Evolutionary conservation across 2,329 filamentous ascomycete species (phyloP).

Genomic region (Hypoxylon sp.): DNA sequence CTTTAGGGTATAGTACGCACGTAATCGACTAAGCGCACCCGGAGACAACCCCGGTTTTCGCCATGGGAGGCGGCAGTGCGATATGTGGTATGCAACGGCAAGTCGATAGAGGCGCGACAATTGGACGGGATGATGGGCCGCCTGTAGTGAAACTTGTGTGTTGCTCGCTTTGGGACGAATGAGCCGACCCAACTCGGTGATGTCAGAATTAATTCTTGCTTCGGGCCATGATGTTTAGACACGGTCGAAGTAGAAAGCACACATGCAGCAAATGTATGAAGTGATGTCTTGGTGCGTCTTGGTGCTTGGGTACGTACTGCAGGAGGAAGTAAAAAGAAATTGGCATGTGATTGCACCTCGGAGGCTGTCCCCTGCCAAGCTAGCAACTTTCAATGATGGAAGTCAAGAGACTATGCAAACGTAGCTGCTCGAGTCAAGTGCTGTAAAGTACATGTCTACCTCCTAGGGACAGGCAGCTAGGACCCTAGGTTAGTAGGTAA

Average conservation of each 20-base stretch:
- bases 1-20: conserved; percentile 32
- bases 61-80: conserved; percentile 21
- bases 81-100: conserved; percentile 11
- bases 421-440: conserved; percentile 37
- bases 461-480: neutral
- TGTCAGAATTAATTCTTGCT: conserved; percentile 33
- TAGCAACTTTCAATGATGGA: conserved; percentile 31
- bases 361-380: conserved; percentile 43
- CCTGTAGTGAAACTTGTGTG: conserved; percentile 21
- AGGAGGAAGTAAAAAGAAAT: conserved; percentile 18
- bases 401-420: conserved; percentile 38
- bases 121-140: conserved; percentile 19
- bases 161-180: conserved; percentile 21
- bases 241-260: neutral
- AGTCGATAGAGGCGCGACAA: conserved; percentile 23
- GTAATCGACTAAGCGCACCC: conserved; percentile 35
- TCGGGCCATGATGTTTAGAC: conserved; percentile 14
- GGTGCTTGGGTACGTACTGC: conserved; percentile 8
- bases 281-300: conserved; percentile 16
- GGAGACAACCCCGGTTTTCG: conserved; percentile 28
- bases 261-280: conserved; percentile 3
- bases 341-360: conserved; percentile 50
- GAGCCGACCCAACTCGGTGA: conserved; percentile 30
- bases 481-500: conserved; percentile 19
- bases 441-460: neutral